Conservation (phyloP, 2,329 filamentous ascomycete species). For the Talaromyces atroroseus region DNA sequence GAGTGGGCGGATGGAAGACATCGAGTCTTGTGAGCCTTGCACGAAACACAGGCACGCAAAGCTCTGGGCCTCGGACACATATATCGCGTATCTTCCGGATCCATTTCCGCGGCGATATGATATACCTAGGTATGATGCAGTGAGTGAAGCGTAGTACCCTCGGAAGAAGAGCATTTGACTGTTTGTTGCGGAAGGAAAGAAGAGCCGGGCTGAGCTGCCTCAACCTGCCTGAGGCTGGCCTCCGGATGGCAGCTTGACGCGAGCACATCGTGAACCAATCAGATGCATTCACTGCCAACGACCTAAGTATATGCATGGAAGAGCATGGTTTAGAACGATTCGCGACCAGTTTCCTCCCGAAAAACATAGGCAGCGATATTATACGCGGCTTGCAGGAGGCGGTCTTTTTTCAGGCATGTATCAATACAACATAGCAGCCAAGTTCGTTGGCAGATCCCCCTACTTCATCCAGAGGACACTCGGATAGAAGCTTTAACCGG, state of each 20-base stretch:
- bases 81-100: background rate
- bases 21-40: slow-evolving; percentile 11
- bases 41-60: slow-evolving; percentile 7
- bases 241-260: slow-evolving; percentile 10
- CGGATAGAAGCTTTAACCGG: background rate
- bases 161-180: background rate
- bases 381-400: background rate
- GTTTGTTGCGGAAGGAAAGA: slow-evolving; percentile 5
- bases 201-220: background rate
- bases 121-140: background rate
- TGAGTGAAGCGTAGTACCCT: background rate
- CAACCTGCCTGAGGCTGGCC: background rate
- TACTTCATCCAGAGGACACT: background rate
- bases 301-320: background rate
- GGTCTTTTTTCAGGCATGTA: background rate
- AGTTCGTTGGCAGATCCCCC: background rate
- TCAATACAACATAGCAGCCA: background rate
- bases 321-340: background rate
- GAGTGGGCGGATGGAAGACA: slow-evolving; percentile 9
- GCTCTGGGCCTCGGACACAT: slow-evolving; percentile 10
- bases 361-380: background rate
- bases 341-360: background rate
- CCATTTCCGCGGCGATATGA: background rate
- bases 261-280: background rate
- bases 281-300: background rate